Evolutionary conservation across 2,329 filamentous ascomycete species (phyloP), one percentile per base, ranked within the genome.

Genomic region (Rachicladosporium sp.): DNA sequence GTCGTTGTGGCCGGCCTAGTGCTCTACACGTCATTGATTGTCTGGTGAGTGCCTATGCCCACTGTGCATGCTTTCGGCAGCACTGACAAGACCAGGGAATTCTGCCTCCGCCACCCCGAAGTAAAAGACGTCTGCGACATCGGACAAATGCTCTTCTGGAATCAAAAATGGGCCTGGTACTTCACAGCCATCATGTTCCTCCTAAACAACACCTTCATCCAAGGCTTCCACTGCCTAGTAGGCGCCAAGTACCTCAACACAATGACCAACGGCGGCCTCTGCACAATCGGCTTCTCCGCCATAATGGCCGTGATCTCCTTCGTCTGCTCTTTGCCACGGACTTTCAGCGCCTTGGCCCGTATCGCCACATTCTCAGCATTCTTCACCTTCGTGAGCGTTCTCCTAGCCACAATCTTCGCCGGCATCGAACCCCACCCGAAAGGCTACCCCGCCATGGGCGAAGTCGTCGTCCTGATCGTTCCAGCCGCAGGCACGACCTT

Each of bases 121-220:
- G 79, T 93, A 43, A 79, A 86, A 50, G 88, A 95, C 65, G 84
- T 94, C 10, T 94, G 87, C 57, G 88, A 95, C 57, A 83, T 95
- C 56, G 88, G 87, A n/a, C 85, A 94, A 61, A 88, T 88, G 73
- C 74, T 95, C 13, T 94, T 93, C 63, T 93, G 82, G 79, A 80
- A 81, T 48, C 78, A 84, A 59, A 76, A 73, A 43, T 84, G 80
- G 74, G 76, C 71, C 2, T 80, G 76, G 67, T 78, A 68, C 52
- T 64, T 70, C 40, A 80, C 76, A 1, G 87, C 85, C 1, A 65
- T 85, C 58, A 93, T 93, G 82, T 95, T 95, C 61, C 65, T 94
- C 34, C 62, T 94, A 46, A 95, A 95, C 71, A 95, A 94, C 59
- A 93, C 85, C 10, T 91, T 91, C 59, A 91, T 93, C 50, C 46